Evolutionary conservation across 495 filamentous ascomycete species (phyloP).

Genomic region (Penicillium simplicissimum): DNA sequence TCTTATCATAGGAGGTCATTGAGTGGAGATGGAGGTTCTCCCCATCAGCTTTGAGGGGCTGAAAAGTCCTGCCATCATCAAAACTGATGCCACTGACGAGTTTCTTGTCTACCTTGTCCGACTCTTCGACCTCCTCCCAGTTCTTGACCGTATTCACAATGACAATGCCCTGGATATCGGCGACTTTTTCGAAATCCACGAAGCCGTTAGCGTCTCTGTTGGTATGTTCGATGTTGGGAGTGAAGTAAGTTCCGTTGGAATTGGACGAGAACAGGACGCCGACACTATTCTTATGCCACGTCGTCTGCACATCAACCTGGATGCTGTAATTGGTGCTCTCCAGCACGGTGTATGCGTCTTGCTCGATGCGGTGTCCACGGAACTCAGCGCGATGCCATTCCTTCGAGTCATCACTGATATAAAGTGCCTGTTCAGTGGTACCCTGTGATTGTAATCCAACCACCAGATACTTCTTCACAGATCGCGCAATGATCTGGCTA

Average conservation of each 20-base stretch:
- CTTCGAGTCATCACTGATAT: slow-evolving; percentile 72
- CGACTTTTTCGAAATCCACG: slow-evolving; percentile 93
- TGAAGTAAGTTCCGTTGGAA: slow-evolving; percentile 95
- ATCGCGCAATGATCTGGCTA: slow-evolving; percentile 62
- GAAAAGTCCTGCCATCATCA: slow-evolving; percentile 84
- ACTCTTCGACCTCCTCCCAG: slow-evolving; percentile 68
- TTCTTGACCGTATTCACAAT: slow-evolving; percentile 89
- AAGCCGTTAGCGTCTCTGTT: slow-evolving; percentile 70
- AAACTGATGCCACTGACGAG: slow-evolving; percentile 82
- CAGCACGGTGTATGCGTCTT: slow-evolving; percentile 89
- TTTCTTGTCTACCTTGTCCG: slow-evolving; percentile 56
- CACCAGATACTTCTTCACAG: slow-evolving; percentile 82
- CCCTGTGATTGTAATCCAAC: slow-evolving; percentile 75
- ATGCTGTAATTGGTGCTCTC: slow-evolving; percentile 97
- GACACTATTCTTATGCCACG: slow-evolving; percentile 62
- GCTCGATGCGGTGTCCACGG: slow-evolving; percentile 71
- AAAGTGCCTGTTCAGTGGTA: slow-evolving; percentile 88
- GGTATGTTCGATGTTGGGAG: slow-evolving; percentile 83
- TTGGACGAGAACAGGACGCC: slow-evolving; percentile 91
- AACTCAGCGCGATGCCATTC: slow-evolving; percentile 94
- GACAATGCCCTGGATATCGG: slow-evolving; percentile 85
- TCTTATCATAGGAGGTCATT: slow-evolving; percentile 60
- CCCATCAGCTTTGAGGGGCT: slow-evolving; percentile 59
- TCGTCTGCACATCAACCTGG: slow-evolving; percentile 87
- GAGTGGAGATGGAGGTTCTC: slow-evolving; percentile 82